Evolutionary conservation across 768 basidiomycete genomes (phyloP), one percentile per base, ranked within the genome.

Genomic region (Amanita rimosa): DNA sequence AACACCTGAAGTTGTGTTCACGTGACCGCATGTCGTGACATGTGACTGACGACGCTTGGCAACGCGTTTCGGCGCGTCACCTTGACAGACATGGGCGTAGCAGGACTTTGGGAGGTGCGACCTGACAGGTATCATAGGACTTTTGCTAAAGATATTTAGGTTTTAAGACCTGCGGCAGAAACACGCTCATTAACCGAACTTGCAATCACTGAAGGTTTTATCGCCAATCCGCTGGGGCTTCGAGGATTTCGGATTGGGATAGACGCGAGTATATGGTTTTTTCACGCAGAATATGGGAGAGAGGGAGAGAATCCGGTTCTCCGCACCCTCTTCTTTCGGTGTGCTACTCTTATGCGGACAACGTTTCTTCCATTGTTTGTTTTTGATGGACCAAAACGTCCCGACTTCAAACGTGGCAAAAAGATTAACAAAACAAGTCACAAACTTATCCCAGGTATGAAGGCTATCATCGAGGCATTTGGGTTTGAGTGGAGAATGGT

Each of bases 321-420:
- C 7, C 71, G 90, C 22, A 92, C 86, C 0, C 69, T 64, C 63
- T 89, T 93, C 69, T 94, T 91, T 63, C 84, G 87, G 39, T 90
- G 89, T 62, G 79, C 83, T 34, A 78, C 77, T 19, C 74, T 96
- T 2, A 77, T 88, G 62, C 76, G 73, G 48, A 73, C 81, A 4
- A 90, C 92, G 0, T 80, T 95, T 54, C 73, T 92, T 9, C 90
- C 90, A 0, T 73, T 96, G 10, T 94, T 95, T 61, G 87, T 95
- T 3, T 96, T 95, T 59, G 91, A 96, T 63, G 92, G 92, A 0
- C 86, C 87, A 0, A 76, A 81, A 52, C 76, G 93, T 52, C 92
- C 92, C 3, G 75, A 78, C 17, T 63, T 84, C 54, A 96, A 96
- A 66, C 75, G 86, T 31, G 83, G 82, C 1, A 87, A 86, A 65